Conservation (phyloP, 2,329 filamentous ascomycete genomes). For the Ophiocordyceps camponoti-rufipedis region DNA sequence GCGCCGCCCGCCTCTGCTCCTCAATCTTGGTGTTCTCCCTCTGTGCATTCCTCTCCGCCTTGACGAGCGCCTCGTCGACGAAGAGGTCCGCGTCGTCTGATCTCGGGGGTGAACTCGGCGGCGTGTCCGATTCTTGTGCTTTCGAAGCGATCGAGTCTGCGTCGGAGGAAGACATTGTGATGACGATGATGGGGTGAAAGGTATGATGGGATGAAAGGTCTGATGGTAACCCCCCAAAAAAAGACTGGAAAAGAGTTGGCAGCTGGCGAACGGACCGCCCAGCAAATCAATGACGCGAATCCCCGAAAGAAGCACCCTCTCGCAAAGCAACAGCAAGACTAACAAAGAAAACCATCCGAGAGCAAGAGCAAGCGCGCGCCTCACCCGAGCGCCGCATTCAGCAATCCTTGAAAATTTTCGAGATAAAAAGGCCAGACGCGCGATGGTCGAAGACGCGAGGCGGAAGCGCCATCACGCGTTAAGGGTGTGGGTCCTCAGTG, state of each 20-base stretch:
- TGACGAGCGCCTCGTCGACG: conserved; percentile 12
- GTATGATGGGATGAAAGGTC: not conserved
- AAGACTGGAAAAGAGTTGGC: not conserved
- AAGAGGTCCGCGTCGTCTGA: conserved; percentile 1
- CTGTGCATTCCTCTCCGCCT: conserved; percentile 18
- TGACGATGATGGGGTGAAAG: not conserved
- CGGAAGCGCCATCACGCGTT: conserved; percentile 15
- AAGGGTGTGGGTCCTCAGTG: not conserved
- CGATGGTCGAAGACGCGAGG: conserved; percentile 13
- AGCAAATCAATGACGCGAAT: not conserved
- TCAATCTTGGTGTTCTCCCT: conserved; percentile 28
- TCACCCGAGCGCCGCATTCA: too few species aligned
- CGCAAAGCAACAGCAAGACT: not conserved
- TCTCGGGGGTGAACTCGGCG: conserved; percentile 9
- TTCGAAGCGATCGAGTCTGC: not conserved
- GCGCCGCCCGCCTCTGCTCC: conserved; percentile 21
- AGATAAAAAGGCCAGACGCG: conserved; percentile 1
- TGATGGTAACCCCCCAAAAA: too few species aligned
- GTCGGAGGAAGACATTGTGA: not conserved
- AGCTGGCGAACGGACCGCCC: not conserved
- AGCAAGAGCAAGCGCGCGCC: too few species aligned
- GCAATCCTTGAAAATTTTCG: too few species aligned
- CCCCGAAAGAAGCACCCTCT: not conserved
- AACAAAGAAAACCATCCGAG: too few species aligned
- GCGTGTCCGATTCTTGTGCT: conserved; percentile 6